Percentiles rank a stretch among this genome's conserved stretches.
These are phyloP conservation scores for Malus hybrid DNA, from an alignment of 331 rosid genomes.

Conservation along the genomic window DNA sequence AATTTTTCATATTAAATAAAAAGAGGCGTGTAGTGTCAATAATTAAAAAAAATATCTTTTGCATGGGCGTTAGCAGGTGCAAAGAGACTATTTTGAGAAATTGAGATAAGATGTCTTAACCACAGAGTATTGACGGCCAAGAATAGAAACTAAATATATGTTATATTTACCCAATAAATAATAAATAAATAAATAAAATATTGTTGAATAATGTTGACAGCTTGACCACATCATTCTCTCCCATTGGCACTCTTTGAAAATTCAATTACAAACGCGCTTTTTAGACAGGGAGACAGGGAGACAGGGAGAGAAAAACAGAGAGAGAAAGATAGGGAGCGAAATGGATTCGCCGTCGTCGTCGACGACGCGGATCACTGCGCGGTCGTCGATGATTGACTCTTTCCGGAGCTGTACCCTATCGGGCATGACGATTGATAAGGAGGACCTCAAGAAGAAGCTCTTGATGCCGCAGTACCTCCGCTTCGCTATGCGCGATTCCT, in stretches of 20 bases:
- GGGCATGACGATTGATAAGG: slow-evolving; percentile 69
- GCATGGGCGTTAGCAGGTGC: too few species aligned
- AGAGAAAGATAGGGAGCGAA: background rate
- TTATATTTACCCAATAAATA: background rate
- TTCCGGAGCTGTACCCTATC: slow-evolving; percentile 54
- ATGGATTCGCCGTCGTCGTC: slow-evolving; percentile 65
- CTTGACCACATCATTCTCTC: background rate
- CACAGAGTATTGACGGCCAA: background rate
- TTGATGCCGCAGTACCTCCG: slow-evolving; percentile 78
- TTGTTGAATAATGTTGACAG: background rate
- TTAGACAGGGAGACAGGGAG: background rate
- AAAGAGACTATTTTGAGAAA: background rate
- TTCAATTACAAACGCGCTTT: slow-evolving; percentile 9
- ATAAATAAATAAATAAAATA: background rate
- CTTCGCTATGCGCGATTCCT: slow-evolving; percentile 78
- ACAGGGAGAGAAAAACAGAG: background rate
- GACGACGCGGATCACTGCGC: slow-evolving; percentile 34
- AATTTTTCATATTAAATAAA: too few species aligned
- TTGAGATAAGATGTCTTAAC: background rate
- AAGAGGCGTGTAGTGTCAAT: too few species aligned
- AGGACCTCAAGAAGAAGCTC: slow-evolving; percentile 57
- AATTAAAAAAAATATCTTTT: too few species aligned
- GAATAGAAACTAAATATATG: background rate
- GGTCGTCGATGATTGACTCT: slow-evolving; percentile 67
- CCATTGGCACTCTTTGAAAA: background rate